Base-by-base conservation (phyloP, 225 moss, liverwort and hornwort species). In the Polytrichum formosum region DNA sequence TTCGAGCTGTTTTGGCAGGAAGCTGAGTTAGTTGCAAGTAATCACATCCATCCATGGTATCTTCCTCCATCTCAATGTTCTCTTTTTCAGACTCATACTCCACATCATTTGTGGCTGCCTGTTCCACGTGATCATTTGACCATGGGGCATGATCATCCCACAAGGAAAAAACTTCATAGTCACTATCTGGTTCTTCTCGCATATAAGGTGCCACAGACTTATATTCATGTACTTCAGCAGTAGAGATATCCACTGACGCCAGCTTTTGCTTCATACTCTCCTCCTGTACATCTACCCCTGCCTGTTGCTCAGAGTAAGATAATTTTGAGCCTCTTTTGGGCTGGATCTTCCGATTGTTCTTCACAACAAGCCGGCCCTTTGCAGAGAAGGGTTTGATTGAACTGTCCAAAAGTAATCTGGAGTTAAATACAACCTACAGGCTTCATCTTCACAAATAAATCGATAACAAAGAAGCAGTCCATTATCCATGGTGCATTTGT, bases 101-200 rank as follows among this genome's bases (percentile, higher is more conserved):
- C 28, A 25, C 18, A 46, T 64, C 46, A 64, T 28, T 73, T 37
- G 25, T 23, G 8, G 70, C 35, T 17, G 30, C 53, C 64, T 59
- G 25, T 25, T 53, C 46, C 13, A 22, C 23, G 4, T 46, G 46
- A 46, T 46, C 46, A 46, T 46, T 46, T 46, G 16, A 13, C 56
- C 53, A 65, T 20, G 22, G 46, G 59, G 29, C 59, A 20, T 37
- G 18, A 59, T 59, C 69, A 29, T 69, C 59, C 63, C 28, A 73
- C 78, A 73, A 64, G 18, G 53, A 73, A 53, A 65, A 73, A 28
- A 78, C 68, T 59, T 73, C 73, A 18, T 65, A 73, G 16, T 78
- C 74, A 54, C 70, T 78, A 27, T 70, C 78, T n/a, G 54, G 28
- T 37, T 70, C 74, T 73, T 61, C 73, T 29, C 0, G 58, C 54